Base-by-base conservation (phyloP, 2,329 filamentous ascomycete genomes). In the Macrophomina tecta region DNA sequence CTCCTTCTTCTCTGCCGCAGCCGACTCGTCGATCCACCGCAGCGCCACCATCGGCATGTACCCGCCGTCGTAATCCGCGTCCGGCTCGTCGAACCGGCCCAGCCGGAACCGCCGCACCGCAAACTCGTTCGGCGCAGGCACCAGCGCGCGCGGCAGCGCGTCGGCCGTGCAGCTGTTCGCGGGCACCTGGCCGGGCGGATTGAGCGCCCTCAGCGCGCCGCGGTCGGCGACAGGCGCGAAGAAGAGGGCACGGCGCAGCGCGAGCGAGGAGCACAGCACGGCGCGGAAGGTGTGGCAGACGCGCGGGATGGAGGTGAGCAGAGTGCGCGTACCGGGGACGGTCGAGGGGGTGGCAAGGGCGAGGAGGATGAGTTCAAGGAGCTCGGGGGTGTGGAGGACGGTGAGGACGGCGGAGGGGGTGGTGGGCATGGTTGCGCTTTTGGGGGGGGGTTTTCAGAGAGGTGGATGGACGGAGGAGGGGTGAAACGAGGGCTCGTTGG, bases 1-100 rank as follows among this genome's bases (percentile, higher is more conserved):
- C 42, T 61, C 40, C 40, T 9, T n/a, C 42, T 45, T 30, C 40
- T 18, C 56, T 11, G 23, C 23, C 42, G 7, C 42, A 62, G 16
- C 23, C 23, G 23, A 3, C 11, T 49, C n/a, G 1, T 62, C 30
- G 30, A 62, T 12, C 58, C 45, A 38, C 58, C 34, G 32, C 32
- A 62, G 36, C 38, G 64, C 51, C 45, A 66, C 64, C 64, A 66
- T 66, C 18, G 64, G 55, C 53, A 66, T 60, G 46, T 61, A 66
- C 6, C 64, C 64, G 42, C 64, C 64, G 14, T 66, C 64, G 45
- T 61, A 38, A 11, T 52, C 55, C 30, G 23, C 34, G 14, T 61
- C 64, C 8, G 64, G 64, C 9, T 66, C 55, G 53, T 66, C 55
- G 42, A 52, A 60, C 8, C 42, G 45, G 23, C 64, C 64, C 4